These are phyloP conservation scores for Hortaea sp. DNA, from an alignment of 2,329 filamentous ascomycete genomes.

Conservation along the genomic window DNA sequence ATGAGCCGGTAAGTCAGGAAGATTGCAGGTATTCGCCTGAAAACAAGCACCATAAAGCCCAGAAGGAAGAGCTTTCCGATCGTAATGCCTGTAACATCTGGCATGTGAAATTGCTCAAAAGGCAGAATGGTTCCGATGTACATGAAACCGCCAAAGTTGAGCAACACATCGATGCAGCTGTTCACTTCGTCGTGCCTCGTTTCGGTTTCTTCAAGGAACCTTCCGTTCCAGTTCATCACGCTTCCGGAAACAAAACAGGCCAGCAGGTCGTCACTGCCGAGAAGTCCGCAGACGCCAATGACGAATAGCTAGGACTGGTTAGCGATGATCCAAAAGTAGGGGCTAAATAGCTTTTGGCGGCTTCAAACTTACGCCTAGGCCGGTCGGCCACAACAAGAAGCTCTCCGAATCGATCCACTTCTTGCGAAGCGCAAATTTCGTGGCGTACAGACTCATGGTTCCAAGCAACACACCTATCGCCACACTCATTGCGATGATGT, in stretches of 20 bases:
- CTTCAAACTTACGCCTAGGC: slow-evolving; percentile 44
- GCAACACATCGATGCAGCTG: slow-evolving; percentile 81
- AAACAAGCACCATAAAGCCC: slow-evolving; percentile 60
- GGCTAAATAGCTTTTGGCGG: background rate
- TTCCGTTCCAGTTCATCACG: slow-evolving; percentile 79
- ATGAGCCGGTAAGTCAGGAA: slow-evolving; percentile 62
- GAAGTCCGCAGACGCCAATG: slow-evolving; percentile 69
- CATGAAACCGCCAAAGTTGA: slow-evolving; percentile 76
- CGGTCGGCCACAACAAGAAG: slow-evolving; percentile 72
- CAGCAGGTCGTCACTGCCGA: slow-evolving; percentile 76
- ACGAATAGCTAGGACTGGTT: slow-evolving; percentile 51
- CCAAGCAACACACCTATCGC: slow-evolving; percentile 65
- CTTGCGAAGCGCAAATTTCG: slow-evolving; percentile 69
- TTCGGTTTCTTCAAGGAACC: slow-evolving; percentile 74
- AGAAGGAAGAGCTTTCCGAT: slow-evolving; percentile 61
- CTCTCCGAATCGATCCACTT: slow-evolving; percentile 65
- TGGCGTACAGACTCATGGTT: slow-evolving; percentile 64
- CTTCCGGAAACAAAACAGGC: slow-evolving; percentile 86
- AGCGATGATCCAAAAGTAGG: background rate
- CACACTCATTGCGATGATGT: slow-evolving; percentile 66
- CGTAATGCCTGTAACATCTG: slow-evolving; percentile 50
- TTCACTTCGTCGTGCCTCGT: slow-evolving; percentile 66
- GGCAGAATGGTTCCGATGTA: slow-evolving; percentile 79
- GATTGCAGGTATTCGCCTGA: slow-evolving; percentile 66
- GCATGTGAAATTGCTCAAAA: slow-evolving; percentile 58